Evolutionary conservation across 2,329 filamentous ascomycete genomes (phyloP).

Genomic region (Talaromyces sp.): DNA sequence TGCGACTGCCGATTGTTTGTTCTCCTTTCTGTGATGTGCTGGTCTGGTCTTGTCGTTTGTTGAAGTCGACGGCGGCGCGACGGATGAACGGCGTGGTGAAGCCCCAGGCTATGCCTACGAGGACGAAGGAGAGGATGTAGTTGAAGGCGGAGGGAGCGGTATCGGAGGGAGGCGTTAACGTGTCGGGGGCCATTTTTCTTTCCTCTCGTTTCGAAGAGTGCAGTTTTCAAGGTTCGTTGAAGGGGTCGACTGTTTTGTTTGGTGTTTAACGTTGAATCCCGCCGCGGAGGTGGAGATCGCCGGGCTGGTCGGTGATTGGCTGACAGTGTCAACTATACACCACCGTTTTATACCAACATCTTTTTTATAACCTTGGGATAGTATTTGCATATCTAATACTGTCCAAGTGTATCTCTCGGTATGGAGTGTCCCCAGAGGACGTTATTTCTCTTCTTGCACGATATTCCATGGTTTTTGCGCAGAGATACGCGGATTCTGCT

Average conservation of each 20-base stretch:
- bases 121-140: constrained; percentile 82
- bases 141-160: constrained; percentile 53
- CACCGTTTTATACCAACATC: neutral
- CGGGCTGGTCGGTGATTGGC: neutral
- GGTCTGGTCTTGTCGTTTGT: constrained; percentile 45
- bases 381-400: neutral
- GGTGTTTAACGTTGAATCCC: neutral
- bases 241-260: neutral
- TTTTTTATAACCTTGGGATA: neutral
- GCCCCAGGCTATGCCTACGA: constrained; percentile 90
- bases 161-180: constrained; percentile 14
- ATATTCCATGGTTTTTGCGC: too few relatives aligned
- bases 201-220: neutral
- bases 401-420: neutral
- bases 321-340: neutral
- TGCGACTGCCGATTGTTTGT: constrained; percentile 39
- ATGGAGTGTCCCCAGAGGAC: neutral
- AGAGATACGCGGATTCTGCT: too few relatives aligned
- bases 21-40: constrained; percentile 1
- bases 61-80: constrained; percentile 71
- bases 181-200: constrained; percentile 28
- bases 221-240: neutral
- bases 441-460: too few relatives aligned
- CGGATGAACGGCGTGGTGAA: constrained; percentile 91
- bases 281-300: neutral